Evolutionary conservation across 352 stramenopile species (phyloP).

Genomic region (Phytophthora pistaciae): DNA sequence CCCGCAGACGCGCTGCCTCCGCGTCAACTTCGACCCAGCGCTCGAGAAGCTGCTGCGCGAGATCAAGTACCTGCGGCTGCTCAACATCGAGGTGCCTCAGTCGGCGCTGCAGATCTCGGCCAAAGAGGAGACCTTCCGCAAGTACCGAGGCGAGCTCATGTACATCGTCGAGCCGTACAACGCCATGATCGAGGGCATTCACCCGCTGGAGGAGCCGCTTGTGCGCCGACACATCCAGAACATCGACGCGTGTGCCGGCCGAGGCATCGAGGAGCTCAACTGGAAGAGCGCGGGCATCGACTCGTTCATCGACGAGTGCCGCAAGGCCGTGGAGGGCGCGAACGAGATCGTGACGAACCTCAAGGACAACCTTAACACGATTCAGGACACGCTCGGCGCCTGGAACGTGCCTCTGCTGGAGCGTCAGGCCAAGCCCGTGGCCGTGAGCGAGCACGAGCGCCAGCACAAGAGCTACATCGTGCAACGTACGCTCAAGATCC

Average conservation of each 20-base stretch:
- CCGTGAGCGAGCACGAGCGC: constrained; percentile 96
- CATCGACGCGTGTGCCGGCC: constrained; percentile 95
- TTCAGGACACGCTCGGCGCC: constrained; percentile 93
- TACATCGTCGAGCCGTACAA: constrained; percentile 99
- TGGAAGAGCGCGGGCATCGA: constrained; percentile 96
- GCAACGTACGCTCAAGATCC: constrained; percentile 95
- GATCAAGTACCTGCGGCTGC: constrained; percentile 97
- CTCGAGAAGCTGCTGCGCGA: constrained; percentile 97
- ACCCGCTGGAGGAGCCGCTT: constrained; percentile 97
- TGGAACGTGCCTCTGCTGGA: constrained; percentile 96
- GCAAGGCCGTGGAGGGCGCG: constrained; percentile 84
- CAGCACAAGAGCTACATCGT: constrained; percentile 95
- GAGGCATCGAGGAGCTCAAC: constrained; percentile 95
- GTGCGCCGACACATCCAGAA: constrained; percentile 96
- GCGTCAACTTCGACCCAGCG: constrained; percentile 98
- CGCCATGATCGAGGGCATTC: constrained; percentile 95
- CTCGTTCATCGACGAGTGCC: constrained; percentile 95
- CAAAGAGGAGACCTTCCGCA: constrained; percentile 96
- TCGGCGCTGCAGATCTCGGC: constrained; percentile 96
- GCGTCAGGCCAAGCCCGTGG: constrained; percentile 96
- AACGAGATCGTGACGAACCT: constrained; percentile 96
- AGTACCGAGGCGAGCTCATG: constrained; percentile 97
- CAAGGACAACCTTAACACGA: constrained; percentile 97
- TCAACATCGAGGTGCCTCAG: constrained; percentile 95
- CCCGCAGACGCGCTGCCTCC: constrained; percentile 90